These are phyloP conservation scores for Verticillium albo-atrum DNA, from an alignment of 2,329 filamentous ascomycete species.

Conservation along the genomic window DNA sequence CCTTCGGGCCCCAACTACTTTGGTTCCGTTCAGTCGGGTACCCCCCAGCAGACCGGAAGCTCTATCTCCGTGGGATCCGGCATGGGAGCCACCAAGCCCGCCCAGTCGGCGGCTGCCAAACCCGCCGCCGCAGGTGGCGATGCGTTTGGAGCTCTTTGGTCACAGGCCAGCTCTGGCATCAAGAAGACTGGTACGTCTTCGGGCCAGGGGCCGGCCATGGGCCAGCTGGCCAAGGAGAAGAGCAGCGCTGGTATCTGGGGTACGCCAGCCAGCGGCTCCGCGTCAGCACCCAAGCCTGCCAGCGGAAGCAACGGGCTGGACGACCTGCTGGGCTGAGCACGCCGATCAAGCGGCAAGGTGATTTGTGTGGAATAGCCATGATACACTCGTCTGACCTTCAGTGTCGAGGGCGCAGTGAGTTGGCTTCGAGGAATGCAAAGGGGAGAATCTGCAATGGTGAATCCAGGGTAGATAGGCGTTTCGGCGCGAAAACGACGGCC, in stretches of 20 bases:
- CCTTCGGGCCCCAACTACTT: slow-evolving; percentile 89
- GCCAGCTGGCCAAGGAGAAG: slow-evolving; percentile 97
- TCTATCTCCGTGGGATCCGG: slow-evolving; percentile 13
- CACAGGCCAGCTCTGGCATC: slow-evolving; percentile 65
- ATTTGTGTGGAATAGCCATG: background rate
- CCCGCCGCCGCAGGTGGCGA: slow-evolving; percentile 64
- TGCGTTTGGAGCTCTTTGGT: slow-evolving; percentile 86
- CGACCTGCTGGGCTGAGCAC: slow-evolving; percentile 41
- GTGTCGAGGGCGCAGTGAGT: background rate
- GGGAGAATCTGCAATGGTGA: slow-evolving; percentile 1
- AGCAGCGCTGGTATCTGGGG: slow-evolving; percentile 94
- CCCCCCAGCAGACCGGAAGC: slow-evolving; percentile 14
- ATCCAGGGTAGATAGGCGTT: slow-evolving; percentile 34
- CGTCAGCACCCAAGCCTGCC: slow-evolving; percentile 21
- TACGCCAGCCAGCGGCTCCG: slow-evolving; percentile 44
- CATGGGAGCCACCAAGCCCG: slow-evolving; percentile 43
- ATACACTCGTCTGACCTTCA: background rate
- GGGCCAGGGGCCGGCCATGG: slow-evolving; percentile 71
- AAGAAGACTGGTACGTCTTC: slow-evolving; percentile 65
- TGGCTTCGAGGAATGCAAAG: too few relatives aligned
- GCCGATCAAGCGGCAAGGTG: background rate
- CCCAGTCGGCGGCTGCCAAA: slow-evolving; percentile 44
- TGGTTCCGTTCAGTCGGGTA: slow-evolving; percentile 64
- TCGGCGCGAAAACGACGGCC: slow-evolving; percentile 28
- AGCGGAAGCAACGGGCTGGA: slow-evolving; percentile 32